Evolutionary conservation across 768 basidiomycete genomes (phyloP).

Genomic region (Lyophyllum atratum): DNA sequence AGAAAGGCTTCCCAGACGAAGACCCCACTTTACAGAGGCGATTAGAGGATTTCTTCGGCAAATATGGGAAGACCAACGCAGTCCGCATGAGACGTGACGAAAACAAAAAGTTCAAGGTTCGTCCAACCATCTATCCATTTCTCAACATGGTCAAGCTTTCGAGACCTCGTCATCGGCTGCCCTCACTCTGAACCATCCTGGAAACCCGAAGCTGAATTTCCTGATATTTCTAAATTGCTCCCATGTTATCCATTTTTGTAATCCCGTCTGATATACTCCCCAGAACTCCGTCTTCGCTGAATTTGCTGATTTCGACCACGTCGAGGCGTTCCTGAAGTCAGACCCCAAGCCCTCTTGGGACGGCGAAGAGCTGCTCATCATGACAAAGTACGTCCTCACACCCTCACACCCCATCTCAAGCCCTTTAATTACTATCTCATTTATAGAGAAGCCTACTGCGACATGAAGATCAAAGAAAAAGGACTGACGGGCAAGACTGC

Average conservation of each 20-base stretch:
- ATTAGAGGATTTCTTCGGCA: conserved; percentile 78
- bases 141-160: too few species aligned
- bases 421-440: neutral
- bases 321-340: conserved; percentile 74
- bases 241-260: too few species aligned
- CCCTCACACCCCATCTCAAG: neutral
- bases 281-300: conserved; percentile 94
- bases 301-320: conserved; percentile 70
- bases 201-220: too few species aligned
- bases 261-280: neutral
- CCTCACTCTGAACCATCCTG: too few species aligned
- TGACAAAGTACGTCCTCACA: conserved; percentile 73
- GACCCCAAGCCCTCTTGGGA: conserved; percentile 84
- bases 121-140: neutral
- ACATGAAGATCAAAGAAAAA: conserved; percentile 97
- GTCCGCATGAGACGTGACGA: conserved; percentile 89
- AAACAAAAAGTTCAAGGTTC: conserved; percentile 86
- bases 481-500: conserved; percentile 79
- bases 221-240: too few species aligned
- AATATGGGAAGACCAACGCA: conserved; percentile 77
- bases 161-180: too few species aligned
- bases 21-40: conserved; percentile 64
- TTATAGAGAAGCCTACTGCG: conserved; percentile 78
- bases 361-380: conserved; percentile 72
- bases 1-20: conserved; percentile 89